Base-by-base conservation (phyloP, 306 rosid genomes). In the Acacia melanoxylon region DNA sequence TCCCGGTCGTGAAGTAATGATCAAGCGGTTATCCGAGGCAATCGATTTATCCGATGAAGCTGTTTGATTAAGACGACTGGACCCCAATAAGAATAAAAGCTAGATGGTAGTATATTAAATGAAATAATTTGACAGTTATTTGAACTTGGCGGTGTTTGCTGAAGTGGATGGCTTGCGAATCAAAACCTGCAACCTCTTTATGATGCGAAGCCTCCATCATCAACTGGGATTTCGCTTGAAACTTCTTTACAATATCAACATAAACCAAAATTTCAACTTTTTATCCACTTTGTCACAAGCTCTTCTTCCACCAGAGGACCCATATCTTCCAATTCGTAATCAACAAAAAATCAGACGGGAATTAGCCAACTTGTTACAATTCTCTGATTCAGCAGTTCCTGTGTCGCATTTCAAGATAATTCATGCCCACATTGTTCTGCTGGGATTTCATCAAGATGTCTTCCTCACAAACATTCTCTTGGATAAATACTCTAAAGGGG, bases 381-480 rank as follows among this genome's bases (percentile, higher is more conserved):
- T 29, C 22, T 81, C 82, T 54, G 41, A 52, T 69, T 84, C 91
- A 10, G 80, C 74, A 59, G 68, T 49, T 35, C 81, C 88, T 66
- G 15, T 70, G 68, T 70, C 80, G 17, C 59, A 79, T 77, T 79
- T 44, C 80, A 84, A 80, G 80, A 86, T 48, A 79, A 82, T 88
- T 70, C 98, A 95, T 78, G 88, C 91, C 73, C 92, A 81, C 58
- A 79, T 93, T 80, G 80, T 95, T 46, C 73, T 86, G 3, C 87
- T 75, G 83, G 97, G 97, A 8, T 86, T 91, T 68, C 92, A 80
- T 24, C 71, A 85, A 6, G 93, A 90, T 78, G 77, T 91, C 29
- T 95, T 89, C 81, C 89, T 94, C 44, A 76, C 90, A 37, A 94
- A 92, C 80, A 87, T 89, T 78, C 91, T 93, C 49, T 81, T 95